phyloP scores from a whole-genome alignment of 331 rosid genomes.

The Malus hybrid region DNA sequence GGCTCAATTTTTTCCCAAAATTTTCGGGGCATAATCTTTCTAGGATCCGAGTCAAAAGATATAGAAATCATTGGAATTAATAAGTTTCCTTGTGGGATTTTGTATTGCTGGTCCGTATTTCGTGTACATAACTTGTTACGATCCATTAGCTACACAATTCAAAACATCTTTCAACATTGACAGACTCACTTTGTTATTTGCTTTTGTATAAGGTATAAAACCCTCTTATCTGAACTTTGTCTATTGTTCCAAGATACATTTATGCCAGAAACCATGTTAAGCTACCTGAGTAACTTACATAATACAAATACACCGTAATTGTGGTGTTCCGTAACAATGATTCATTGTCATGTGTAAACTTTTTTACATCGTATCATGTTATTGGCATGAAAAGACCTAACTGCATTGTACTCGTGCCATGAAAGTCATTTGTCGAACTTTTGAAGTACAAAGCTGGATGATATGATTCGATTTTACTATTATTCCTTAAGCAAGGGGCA shows the following conservation, averaged over 20 bases:
- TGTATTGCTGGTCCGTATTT: constrained; percentile 16
- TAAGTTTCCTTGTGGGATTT: constrained; percentile 21
- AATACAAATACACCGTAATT: fast-evolving
- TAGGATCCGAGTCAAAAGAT: constrained; percentile 18
- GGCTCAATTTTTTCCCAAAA: constrained; percentile 22
- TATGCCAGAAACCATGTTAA: too few relatives aligned
- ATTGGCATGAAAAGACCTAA: too few relatives aligned
- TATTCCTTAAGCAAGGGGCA: neutral
- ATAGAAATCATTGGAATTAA: constrained; percentile 33
- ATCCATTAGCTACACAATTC: neutral
- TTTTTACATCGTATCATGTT: too few relatives aligned
- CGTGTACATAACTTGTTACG: constrained; percentile 35
- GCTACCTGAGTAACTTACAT: too few relatives aligned
- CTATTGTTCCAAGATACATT: too few relatives aligned
- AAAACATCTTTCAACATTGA: neutral
- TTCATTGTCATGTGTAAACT: too few relatives aligned
- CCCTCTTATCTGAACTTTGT: too few relatives aligned
- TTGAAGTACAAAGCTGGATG: too few relatives aligned
- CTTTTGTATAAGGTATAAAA: neutral
- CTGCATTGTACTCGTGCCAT: too few relatives aligned
- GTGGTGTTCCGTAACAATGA: too few relatives aligned
- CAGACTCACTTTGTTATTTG: neutral
- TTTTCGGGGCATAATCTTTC: constrained; percentile 10
- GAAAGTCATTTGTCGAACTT: too few relatives aligned
- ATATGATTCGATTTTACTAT: too few relatives aligned